phyloP scores from a whole-genome alignment of 73 alveolate genomes.

The Effrenium voratum region DNA sequence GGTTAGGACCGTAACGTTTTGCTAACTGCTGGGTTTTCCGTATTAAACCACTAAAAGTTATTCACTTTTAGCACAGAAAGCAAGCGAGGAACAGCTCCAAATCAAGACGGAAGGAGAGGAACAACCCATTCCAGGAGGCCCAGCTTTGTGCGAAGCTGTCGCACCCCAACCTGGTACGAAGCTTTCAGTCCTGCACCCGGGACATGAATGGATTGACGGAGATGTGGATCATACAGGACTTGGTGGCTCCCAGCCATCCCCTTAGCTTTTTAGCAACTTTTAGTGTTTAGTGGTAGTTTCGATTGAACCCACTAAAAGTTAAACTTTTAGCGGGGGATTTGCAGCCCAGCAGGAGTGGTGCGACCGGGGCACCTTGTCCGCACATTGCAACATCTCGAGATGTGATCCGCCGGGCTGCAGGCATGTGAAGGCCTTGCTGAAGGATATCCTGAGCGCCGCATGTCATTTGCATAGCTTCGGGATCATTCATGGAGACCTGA shows the following conservation, averaged over 20 bases:
- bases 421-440: not conserved
- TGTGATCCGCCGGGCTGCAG: not conserved
- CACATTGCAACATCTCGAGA: not conserved
- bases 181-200: not conserved
- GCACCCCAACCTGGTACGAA: not conserved
- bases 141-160: not conserved
- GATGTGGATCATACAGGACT: too few species aligned
- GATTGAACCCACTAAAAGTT: too few species aligned
- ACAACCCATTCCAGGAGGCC: not conserved
- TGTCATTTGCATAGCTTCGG: not conserved
- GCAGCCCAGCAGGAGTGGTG: not conserved
- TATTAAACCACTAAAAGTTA: too few species aligned
- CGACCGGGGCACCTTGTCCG: constrained; percentile 13
- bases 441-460: not conserved
- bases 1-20: too few species aligned
- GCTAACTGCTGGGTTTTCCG: too few species aligned
- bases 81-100: too few species aligned
- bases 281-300: too few species aligned
- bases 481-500: constrained; percentile 56
- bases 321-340: not conserved
- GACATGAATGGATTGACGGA: too few species aligned
- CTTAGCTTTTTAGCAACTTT: too few species aligned
- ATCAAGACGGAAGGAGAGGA: not conserved
- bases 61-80: too few species aligned
- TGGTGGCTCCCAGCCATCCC: too few species aligned